A percentile compares a stretch with the other conserved stretches of the same genome.
These are phyloP conservation scores for Haplosporangium sp. DNA, from an alignment of 371 early-diverging fungal genomes.

Conservation along the genomic window DNA sequence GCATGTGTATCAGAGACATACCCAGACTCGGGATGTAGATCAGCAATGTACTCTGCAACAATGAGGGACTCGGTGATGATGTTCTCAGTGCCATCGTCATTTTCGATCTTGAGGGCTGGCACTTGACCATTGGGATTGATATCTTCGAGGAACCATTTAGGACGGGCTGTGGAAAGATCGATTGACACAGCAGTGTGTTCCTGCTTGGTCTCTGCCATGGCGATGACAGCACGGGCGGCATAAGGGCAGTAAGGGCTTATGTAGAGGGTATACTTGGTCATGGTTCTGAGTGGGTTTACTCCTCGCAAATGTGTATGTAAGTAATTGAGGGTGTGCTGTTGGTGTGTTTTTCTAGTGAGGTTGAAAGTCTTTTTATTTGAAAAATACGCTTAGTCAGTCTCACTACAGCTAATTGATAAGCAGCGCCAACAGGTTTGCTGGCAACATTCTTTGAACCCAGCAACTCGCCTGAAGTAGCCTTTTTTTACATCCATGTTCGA, in stretches of 20 bases:
- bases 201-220: conserved; percentile 39
- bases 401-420: no score
- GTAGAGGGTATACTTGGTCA: conserved; percentile 24
- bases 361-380: no score
- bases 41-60: conserved; percentile 62
- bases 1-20: conserved; percentile 29
- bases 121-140: conserved; percentile 33
- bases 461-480: no score
- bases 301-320: no score
- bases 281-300: no score
- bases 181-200: conserved; percentile 20
- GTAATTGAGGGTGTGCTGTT: no score
- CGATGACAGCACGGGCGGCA: conserved; percentile 28
- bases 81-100: conserved; percentile 12
- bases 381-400: no score
- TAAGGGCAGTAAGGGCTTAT: conserved; percentile 25
- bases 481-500: no score
- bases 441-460: no score
- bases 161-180: conserved; percentile 28
- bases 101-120: conserved; percentile 57
- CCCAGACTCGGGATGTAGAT: conserved; percentile 62
- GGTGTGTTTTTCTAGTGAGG: no score
- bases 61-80: conserved; percentile 64
- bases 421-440: no score
- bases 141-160: conserved; percentile 41